phyloP scores from a whole-genome alignment of 2,329 filamentous ascomycete species.

The Xylariaceae sp. region DNA sequence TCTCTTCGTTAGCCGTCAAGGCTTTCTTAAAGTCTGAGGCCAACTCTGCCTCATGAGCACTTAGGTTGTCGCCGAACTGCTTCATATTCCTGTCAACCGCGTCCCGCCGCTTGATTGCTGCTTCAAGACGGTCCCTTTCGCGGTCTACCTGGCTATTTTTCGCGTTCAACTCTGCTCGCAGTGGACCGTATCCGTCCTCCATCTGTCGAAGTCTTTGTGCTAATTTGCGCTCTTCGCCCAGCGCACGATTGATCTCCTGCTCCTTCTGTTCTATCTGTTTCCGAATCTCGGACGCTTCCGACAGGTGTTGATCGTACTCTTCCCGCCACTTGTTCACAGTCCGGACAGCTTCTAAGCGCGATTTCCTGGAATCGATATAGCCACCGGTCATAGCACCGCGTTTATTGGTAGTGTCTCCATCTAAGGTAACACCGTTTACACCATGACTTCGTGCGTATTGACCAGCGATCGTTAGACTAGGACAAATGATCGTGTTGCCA shows the following conservation, averaged over 20 bases:
- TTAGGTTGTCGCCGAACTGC: constrained; percentile 73
- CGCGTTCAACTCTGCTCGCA: constrained; percentile 74
- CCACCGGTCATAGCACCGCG: constrained; percentile 94
- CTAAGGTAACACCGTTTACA: constrained; percentile 89
- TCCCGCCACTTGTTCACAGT: constrained; percentile 74
- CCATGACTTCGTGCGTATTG: constrained; percentile 93
- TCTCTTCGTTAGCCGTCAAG: constrained; percentile 79
- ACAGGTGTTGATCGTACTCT: constrained; percentile 69
- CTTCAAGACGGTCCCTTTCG: constrained; percentile 72
- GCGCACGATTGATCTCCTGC: constrained; percentile 85
- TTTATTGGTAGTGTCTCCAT: constrained; percentile 94
- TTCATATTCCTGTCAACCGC: constrained; percentile 76
- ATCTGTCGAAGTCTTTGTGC: constrained; percentile 77
- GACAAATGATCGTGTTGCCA: constrained; percentile 91
- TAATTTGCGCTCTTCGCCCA: constrained; percentile 80
- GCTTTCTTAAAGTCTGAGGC: constrained; percentile 90
- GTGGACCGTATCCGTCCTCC: constrained; percentile 79
- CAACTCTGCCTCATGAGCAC: constrained; percentile 78
- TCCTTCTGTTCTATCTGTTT: constrained; percentile 76
- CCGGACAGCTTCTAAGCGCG: constrained; percentile 82
- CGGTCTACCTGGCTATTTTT: constrained; percentile 77
- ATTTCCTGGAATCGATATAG: constrained; percentile 84
- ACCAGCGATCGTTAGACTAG: constrained; percentile 81
- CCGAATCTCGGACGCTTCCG: constrained; percentile 67
- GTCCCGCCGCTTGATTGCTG: constrained; percentile 65